These are phyloP conservation scores for Fusarium drepaniforme DNA, from an alignment of 2,329 filamentous ascomycete species.

Conservation along the genomic window DNA sequence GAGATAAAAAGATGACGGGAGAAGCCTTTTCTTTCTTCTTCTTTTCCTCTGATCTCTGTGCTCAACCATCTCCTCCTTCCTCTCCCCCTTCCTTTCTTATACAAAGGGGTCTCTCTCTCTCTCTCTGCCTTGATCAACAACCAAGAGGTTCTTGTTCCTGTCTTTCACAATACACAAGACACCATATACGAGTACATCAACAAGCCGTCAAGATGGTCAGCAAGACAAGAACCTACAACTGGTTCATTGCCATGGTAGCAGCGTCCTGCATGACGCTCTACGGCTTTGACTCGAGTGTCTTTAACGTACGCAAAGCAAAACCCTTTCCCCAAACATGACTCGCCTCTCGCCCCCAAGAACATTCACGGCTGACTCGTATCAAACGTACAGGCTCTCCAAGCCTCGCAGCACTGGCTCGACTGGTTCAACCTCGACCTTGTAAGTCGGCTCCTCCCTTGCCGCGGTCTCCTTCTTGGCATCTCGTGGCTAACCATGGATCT, in stretches of 20 bases:
- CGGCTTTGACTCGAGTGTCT: conserved; percentile 80
- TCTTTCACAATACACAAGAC: not conserved
- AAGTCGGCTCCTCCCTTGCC: conserved; percentile 19
- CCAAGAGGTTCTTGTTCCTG: not conserved
- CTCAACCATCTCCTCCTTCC: conserved; percentile 4
- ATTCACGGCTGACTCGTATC: conserved; percentile 11
- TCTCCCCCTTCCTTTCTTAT: not conserved
- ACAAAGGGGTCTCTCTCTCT: not conserved
- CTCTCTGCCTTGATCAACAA: not conserved
- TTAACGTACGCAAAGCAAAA: conserved; percentile 62
- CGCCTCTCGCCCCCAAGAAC: not conserved
- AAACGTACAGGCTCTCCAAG: conserved; percentile 65
- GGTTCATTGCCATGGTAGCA: conserved; percentile 75
- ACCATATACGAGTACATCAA: not conserved
- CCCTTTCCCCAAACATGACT: not conserved
- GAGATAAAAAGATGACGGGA: conserved; percentile 36
- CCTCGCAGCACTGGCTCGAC: conserved; percentile 73
- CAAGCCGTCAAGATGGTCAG: conserved; percentile 49
- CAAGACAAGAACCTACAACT: conserved; percentile 49
- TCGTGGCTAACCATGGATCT: conserved; percentile 1
- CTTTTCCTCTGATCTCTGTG: conserved; percentile 12
- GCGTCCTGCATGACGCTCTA: conserved; percentile 82
- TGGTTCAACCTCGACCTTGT: conserved; percentile 68
- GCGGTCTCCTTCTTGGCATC: not conserved
- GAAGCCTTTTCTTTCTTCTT: conserved; percentile 22